Evolutionary conservation across 208 protist species (phyloP).

Genomic region (Porcisia deanei): DNA sequence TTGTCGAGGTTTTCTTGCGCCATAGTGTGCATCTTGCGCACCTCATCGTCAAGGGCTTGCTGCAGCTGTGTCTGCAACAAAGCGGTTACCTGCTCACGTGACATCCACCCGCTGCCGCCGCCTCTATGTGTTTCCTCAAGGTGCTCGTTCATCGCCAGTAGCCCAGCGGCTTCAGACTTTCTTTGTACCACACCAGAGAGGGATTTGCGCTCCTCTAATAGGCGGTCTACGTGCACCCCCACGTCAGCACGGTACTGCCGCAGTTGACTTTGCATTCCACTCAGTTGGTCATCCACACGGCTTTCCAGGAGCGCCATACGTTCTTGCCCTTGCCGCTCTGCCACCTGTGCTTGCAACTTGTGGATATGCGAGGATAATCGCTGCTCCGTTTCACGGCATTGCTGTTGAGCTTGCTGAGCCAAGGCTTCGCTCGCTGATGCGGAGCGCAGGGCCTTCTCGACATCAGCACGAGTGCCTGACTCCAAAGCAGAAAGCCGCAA

Average conservation of each 20-base stretch:
- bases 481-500: conserved; percentile 55
- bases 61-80: conserved; percentile 23
- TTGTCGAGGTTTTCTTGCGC: conserved; percentile 21
- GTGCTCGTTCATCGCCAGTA: conserved; percentile 17
- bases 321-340: conserved; percentile 25
- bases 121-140: conserved; percentile 24
- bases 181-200: conserved; percentile 23
- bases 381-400: conserved; percentile 23
- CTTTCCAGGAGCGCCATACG: conserved; percentile 10
- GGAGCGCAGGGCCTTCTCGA: conserved; percentile 53
- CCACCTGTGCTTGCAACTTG: conserved; percentile 26
- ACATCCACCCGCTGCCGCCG: conserved; percentile 3
- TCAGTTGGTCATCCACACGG: conserved; percentile 19
- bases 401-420: conserved; percentile 32
- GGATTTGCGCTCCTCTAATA: conserved; percentile 29
- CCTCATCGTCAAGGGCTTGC: conserved; percentile 14
- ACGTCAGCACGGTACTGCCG: conserved; percentile 23
- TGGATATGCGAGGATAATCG: conserved; percentile 22
- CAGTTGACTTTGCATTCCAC: conserved; percentile 9
- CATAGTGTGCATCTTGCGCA: conserved; percentile 19
- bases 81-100: conserved; percentile 16
- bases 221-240: conserved; percentile 15
- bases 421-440: conserved; percentile 44
- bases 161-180: conserved; percentile 19
- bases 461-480: conserved; percentile 45